These are phyloP conservation scores for Saccharomyces eubayanus DNA, from an alignment of 805 yeast genomes.

Conservation along the genomic window DNA sequence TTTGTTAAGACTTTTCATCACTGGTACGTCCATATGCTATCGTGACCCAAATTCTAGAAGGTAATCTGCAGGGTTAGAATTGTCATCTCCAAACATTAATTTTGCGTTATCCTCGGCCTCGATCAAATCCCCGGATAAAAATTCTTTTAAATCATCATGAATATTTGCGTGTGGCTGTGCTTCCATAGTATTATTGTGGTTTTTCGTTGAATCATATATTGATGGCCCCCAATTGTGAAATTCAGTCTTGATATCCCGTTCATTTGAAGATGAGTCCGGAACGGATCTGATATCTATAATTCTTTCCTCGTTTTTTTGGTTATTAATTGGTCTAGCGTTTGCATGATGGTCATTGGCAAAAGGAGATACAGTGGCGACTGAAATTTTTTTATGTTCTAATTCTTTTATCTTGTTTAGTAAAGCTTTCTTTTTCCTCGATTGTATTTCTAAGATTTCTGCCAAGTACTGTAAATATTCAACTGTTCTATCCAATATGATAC, in stretches of 20 bases:
- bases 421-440: conserved; percentile 40
- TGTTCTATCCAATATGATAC: conserved; percentile 64
- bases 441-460: conserved; percentile 50
- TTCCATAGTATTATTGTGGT: background rate
- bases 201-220: background rate
- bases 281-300: conserved; percentile 23
- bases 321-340: background rate
- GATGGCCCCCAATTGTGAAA: background rate
- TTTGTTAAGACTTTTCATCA: background rate
- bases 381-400: conserved; percentile 19
- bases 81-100: conserved; percentile 19
- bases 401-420: conserved; percentile 35
- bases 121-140: conserved; percentile 24
- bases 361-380: background rate
- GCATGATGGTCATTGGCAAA: background rate
- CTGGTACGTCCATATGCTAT: background rate
- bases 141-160: conserved; percentile 25
- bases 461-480: conserved; percentile 73
- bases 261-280: conserved; percentile 6
- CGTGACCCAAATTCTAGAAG: conserved; percentile 25
- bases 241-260: background rate
- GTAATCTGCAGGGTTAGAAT: conserved; percentile 22
- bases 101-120: conserved; percentile 30
- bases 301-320: conserved; percentile 10
- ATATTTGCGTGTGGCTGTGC: background rate